phyloP scores from a whole-genome alignment of 495 filamentous ascomycete species.

The Talaromyces proteolyticus region DNA sequence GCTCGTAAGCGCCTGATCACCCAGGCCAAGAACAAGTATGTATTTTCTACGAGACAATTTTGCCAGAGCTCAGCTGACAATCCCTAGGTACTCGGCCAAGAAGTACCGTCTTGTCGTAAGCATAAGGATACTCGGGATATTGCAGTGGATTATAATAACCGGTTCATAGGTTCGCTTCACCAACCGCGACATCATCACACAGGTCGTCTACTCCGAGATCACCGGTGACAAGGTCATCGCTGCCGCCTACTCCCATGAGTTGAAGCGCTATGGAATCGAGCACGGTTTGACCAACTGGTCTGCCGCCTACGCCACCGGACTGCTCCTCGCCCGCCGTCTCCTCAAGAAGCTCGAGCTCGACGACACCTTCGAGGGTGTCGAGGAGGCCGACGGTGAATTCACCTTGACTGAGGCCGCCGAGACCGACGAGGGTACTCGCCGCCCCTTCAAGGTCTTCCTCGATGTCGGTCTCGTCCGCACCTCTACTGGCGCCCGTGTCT shows the following conservation, averaged over 20 bases:
- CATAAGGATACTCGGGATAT: not conserved
- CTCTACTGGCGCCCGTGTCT: slow-evolving; percentile 96
- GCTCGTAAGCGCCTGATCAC: slow-evolving; percentile 98
- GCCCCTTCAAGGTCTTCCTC: slow-evolving; percentile 97
- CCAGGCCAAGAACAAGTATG: slow-evolving; percentile 99
- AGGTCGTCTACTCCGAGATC: slow-evolving; percentile 97
- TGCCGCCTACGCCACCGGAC: slow-evolving; percentile 92
- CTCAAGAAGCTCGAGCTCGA: slow-evolving; percentile 94
- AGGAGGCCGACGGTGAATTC: slow-evolving; percentile 93
- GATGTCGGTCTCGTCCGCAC: slow-evolving; percentile 96
- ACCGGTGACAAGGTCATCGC: slow-evolving; percentile 93
- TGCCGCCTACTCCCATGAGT: slow-evolving; percentile 94
- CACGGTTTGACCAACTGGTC: slow-evolving; percentile 99
- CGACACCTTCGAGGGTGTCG: slow-evolving; percentile 85
- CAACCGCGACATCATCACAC: slow-evolving; percentile 97
- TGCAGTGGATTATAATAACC: not conserved
- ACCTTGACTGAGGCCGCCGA: slow-evolving; percentile 87
- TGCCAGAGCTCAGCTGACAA: not conserved
- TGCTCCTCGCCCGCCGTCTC: slow-evolving; percentile 92
- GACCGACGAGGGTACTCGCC: slow-evolving; percentile 74
- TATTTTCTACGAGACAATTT: slow-evolving; percentile 55
- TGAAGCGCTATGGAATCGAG: slow-evolving; percentile 91
- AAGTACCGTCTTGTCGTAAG: slow-evolving; percentile 90
- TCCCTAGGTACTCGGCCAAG: slow-evolving; percentile 1
- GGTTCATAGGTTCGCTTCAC: slow-evolving; percentile 78